These are phyloP conservation scores for Trichoderma lentiforme DNA, from an alignment of 2,329 filamentous ascomycete species.

Conservation along the genomic window DNA sequence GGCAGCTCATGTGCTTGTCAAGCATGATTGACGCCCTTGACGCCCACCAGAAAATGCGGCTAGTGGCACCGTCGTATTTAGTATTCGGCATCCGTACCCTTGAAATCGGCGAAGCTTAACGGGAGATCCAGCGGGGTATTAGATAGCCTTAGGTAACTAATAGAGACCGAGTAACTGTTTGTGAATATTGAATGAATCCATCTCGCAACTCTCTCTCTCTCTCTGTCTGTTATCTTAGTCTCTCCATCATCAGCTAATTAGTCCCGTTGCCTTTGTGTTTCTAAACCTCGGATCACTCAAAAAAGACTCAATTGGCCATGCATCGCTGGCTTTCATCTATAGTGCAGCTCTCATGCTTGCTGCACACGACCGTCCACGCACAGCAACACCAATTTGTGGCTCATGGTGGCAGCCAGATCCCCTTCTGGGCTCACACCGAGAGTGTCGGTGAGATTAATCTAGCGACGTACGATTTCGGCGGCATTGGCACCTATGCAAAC, in stretches of 20 bases:
- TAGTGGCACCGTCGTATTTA: not conserved
- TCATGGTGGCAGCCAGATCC: constrained; percentile 18
- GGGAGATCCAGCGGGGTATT: not conserved
- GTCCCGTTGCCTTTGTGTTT: not conserved
- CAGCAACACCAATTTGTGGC: constrained; percentile 9
- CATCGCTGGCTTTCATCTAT: not conserved
- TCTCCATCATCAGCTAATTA: not conserved
- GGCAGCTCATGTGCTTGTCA: not conserved
- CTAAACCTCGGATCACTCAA: not conserved
- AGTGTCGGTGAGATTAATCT: constrained; percentile 19
- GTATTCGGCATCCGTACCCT: not conserved
- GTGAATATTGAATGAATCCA: not conserved
- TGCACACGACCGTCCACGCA: not conserved
- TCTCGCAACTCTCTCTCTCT: not conserved
- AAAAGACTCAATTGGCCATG: not conserved
- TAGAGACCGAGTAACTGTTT: not conserved
- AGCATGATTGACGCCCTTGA: not conserved
- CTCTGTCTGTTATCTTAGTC: not conserved
- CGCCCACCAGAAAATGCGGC: too few relatives aligned
- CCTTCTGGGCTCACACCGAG: constrained; percentile 20
- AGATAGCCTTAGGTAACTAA: not conserved
- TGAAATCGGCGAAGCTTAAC: not conserved
- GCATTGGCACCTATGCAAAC: constrained; percentile 27
- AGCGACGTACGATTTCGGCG: constrained; percentile 20
- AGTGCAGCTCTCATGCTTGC: not conserved